Percentiles rank a stretch among this genome's conserved stretches.
Evolutionary conservation across 2,329 filamentous ascomycete species (phyloP).

Genomic region (Drechslera avenae): DNA sequence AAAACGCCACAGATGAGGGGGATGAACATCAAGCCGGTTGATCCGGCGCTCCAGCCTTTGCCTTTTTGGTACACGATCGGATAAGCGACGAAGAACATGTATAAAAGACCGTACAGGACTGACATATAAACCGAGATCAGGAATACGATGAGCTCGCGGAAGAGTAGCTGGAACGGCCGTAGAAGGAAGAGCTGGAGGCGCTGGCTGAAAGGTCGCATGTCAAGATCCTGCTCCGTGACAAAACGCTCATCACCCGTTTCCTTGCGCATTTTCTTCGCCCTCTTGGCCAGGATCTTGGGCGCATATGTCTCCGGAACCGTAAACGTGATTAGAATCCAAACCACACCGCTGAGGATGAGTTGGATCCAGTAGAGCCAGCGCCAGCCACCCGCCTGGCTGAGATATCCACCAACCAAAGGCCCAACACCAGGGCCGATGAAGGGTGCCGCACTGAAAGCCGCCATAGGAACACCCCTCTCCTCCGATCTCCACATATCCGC

Average conservation of each 20-base stretch:
- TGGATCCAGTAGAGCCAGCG: constrained; percentile 89
- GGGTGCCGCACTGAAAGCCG: constrained; percentile 80
- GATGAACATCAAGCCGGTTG: constrained; percentile 85
- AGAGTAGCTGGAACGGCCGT: constrained; percentile 84
- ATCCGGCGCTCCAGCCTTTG: constrained; percentile 76
- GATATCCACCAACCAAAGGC: constrained; percentile 70
- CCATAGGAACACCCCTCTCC: constrained; percentile 85
- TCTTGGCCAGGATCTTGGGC: constrained; percentile 72
- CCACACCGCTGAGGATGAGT: constrained; percentile 71
- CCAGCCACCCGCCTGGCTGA: constrained; percentile 74
- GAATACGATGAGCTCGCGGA: constrained; percentile 82
- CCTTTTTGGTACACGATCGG: constrained; percentile 74
- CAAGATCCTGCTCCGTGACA: constrained; percentile 81
- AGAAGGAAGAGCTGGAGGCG: constrained; percentile 75
- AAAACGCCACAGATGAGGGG: constrained; percentile 79
- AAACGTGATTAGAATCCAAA: constrained; percentile 79
- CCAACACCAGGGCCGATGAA: constrained; percentile 78
- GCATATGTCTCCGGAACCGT: constrained; percentile 92
- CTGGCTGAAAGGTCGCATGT: constrained; percentile 70
- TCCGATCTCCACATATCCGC: constrained; percentile 85
- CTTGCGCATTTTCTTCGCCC: constrained; percentile 74
- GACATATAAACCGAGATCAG: constrained; percentile 86
- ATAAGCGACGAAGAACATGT: constrained; percentile 68
- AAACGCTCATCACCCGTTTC: constrained; percentile 68
- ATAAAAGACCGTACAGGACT: constrained; percentile 74